Evolutionary conservation across 73 alveolate genomes (phyloP).

Genomic region (Breviolum minutum): DNA sequence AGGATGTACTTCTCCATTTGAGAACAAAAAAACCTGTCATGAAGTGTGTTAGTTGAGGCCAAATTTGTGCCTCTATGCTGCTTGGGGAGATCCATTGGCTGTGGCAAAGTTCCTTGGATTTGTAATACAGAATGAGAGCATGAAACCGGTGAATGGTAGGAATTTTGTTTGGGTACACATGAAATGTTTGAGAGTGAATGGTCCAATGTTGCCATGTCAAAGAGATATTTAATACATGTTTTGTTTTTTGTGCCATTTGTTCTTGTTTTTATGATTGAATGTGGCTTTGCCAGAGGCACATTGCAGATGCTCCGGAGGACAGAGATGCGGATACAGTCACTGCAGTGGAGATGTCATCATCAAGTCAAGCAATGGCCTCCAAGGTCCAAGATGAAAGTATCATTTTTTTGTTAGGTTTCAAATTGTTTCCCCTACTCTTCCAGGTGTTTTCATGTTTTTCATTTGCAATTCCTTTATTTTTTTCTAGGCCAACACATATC

Average conservation of each 20-base stretch:
- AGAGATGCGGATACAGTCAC: background rate
- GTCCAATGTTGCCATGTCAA: background rate
- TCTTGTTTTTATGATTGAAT: background rate
- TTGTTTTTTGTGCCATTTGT: background rate
- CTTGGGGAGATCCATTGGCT: slow-evolving; percentile 76
- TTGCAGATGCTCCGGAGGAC: slow-evolving; percentile 36
- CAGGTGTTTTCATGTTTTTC: background rate
- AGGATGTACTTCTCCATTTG: no score
- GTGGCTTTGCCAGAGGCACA: background rate
- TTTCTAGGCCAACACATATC: background rate
- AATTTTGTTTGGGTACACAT: no score
- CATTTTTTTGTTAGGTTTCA: background rate
- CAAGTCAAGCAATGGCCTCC: background rate
- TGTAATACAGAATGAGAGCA: no score
- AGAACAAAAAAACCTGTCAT: no score
- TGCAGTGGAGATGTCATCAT: background rate
- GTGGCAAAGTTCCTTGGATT: slow-evolving; percentile 12
- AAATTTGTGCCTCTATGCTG: slow-evolving; percentile 33
- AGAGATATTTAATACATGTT: background rate
- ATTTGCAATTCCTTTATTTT: background rate
- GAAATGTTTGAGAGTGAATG: background rate
- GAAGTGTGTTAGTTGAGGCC: background rate
- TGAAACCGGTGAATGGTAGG: no score
- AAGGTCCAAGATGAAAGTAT: background rate
- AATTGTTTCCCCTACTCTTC: no score